Conservation (phyloP, 805 yeast species). For the Starmerella powellii region DNA sequence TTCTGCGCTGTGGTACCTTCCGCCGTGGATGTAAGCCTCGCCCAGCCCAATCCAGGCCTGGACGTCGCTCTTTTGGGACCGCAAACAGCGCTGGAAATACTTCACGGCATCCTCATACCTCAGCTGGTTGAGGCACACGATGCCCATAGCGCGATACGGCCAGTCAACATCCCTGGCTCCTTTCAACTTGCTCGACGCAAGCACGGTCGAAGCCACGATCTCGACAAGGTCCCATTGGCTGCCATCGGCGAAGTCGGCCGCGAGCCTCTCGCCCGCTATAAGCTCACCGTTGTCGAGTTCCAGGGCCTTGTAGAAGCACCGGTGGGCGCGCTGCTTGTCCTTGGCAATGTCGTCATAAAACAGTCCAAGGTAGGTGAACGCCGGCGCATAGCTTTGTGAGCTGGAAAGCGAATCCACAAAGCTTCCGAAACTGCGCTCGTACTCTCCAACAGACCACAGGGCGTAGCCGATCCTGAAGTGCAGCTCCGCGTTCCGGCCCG, state of each 20-base stretch:
- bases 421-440: constrained; percentile 43
- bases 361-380: constrained; percentile 70
- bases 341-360: constrained; percentile 48
- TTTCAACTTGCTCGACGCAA: constrained; percentile 43
- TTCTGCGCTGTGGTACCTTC: constrained; percentile 72
- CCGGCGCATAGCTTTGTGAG: constrained; percentile 55
- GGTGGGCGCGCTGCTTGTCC: constrained; percentile 60
- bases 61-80: constrained; percentile 52
- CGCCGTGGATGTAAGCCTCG: constrained; percentile 80
- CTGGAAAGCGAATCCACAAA: constrained; percentile 49
- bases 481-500: constrained; percentile 34
- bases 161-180: constrained; percentile 33
- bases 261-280: constrained; percentile 59
- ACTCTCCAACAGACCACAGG: constrained; percentile 29
- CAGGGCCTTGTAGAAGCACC: constrained; percentile 80
- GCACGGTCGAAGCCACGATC: constrained; percentile 51
- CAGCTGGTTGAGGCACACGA: constrained; percentile 56
- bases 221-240: constrained; percentile 81
- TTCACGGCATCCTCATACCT: constrained; percentile 72
- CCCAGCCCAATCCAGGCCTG: constrained; percentile 94
- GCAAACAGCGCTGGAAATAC: constrained; percentile 74
- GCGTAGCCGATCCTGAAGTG: constrained; percentile 69
- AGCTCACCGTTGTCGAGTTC: constrained; percentile 72
- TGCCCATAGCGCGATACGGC: constrained; percentile 85
- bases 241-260: constrained; percentile 50